A percentile compares a stretch with the other conserved stretches of the same genome.
Evolutionary conservation across 108 stramenopile genomes (phyloP).

Genomic region (Aurantiochytrium sp.): DNA sequence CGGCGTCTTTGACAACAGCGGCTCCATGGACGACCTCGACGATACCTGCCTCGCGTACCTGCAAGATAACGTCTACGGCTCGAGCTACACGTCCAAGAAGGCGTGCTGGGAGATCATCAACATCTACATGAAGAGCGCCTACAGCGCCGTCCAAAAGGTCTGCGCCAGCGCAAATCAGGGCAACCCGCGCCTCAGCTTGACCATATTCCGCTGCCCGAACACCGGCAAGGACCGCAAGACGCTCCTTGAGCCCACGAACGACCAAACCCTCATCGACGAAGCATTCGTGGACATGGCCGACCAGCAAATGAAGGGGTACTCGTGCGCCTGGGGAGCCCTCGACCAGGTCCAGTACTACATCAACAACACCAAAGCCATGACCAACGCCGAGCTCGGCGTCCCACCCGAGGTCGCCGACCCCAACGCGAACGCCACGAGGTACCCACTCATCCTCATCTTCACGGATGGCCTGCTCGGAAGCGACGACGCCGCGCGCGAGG

Average conservation of each 20-base stretch:
- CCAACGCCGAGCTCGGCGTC: neutral
- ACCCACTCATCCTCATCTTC: neutral
- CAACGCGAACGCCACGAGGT: neutral
- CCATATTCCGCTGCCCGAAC: neutral
- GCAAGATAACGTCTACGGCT: neutral
- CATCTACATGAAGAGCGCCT: neutral
- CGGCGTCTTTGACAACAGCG: constrained; percentile 1
- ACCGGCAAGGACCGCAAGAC: neutral
- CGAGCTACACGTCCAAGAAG: neutral
- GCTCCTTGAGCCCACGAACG: neutral
- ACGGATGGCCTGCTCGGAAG: neutral
- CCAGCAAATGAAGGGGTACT: neutral
- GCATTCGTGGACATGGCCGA: neutral
- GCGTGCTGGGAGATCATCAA: neutral
- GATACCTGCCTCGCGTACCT: neutral
- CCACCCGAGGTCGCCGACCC: neutral
- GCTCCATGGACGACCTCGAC: neutral
- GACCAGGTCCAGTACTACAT: constrained; percentile 10
- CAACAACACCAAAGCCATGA: neutral
- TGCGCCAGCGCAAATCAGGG: neutral
- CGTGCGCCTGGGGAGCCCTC: neutral
- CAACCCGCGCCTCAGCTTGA: neutral
- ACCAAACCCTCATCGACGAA: neutral
- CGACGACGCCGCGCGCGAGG: neutral
- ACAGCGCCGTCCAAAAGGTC: neutral